These are phyloP conservation scores for Candida odintsovae DNA, from an alignment of 805 yeast species.

Conservation along the genomic window DNA sequence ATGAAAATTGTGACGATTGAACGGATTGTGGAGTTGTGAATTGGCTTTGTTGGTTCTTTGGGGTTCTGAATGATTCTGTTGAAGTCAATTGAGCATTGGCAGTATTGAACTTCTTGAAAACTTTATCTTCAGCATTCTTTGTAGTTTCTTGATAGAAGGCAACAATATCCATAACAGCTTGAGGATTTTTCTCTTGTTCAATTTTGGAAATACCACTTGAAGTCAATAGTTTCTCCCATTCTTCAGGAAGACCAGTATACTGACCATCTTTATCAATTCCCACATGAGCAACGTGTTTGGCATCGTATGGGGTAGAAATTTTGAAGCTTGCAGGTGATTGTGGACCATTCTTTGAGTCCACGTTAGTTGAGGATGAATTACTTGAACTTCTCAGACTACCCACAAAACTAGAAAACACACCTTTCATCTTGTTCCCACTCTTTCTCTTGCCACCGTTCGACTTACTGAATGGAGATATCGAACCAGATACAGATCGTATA, in stretches of 20 bases:
- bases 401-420: conserved; percentile 48
- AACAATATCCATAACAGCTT: conserved; percentile 88
- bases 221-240: conserved; percentile 80
- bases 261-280: conserved; percentile 84
- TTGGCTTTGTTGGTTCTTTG: conserved; percentile 17
- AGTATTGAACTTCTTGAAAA: conserved; percentile 32
- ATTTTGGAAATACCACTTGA: conserved; percentile 84
- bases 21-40: conserved; percentile 22
- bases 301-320: conserved; percentile 89
- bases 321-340: conserved; percentile 28
- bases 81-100: conserved; percentile 22
- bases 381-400: conserved; percentile 39
- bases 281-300: conserved; percentile 89
- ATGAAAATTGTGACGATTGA: conserved; percentile 13
- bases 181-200: conserved; percentile 89
- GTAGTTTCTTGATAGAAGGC: conserved; percentile 71
- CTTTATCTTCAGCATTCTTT: conserved; percentile 35
- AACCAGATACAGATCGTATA: conserved; percentile 17
- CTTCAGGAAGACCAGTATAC: conserved; percentile 87
- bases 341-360: conserved; percentile 11
- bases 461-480: conserved; percentile 17
- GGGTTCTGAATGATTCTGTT: conserved; percentile 30
- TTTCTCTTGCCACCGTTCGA: conserved; percentile 25
- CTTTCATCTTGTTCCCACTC: conserved; percentile 49
- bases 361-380: conserved; percentile 12